These are phyloP conservation scores for Rhytidiadelphus loreus DNA, from an alignment of 225 moss, liverwort and hornwort species.

Conservation along the genomic window DNA sequence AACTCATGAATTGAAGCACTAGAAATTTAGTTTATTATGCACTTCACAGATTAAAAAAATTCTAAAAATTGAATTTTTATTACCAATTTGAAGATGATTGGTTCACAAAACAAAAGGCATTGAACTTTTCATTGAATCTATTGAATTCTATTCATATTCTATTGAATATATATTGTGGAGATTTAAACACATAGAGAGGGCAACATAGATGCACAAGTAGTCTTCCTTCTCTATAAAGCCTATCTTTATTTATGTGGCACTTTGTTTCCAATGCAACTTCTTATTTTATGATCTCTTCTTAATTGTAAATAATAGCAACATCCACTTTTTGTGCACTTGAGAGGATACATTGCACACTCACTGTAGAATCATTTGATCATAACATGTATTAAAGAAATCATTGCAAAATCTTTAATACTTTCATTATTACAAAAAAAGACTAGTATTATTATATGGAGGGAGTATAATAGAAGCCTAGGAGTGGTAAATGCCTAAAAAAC, in stretches of 20 bases:
- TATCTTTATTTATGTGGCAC: fast-evolving
- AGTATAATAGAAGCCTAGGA: fast-evolving
- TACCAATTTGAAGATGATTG: neutral
- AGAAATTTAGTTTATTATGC: neutral
- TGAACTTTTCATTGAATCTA: neutral
- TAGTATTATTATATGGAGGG: fast-evolving
- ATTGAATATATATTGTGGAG: no score
- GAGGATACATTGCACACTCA: neutral
- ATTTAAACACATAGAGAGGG: fast-evolving
- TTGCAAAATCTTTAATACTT: neutral
- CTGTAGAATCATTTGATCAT: neutral
- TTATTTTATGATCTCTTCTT: no score
- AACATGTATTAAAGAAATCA: fast-evolving
- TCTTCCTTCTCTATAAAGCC: neutral
- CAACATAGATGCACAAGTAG: neutral
- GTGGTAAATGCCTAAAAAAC: fast-evolving
- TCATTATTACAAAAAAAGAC: neutral
- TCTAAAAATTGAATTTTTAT: no score
- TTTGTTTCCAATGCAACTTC: neutral
- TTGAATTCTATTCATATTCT: neutral
- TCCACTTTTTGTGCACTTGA: neutral
- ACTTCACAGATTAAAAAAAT: fast-evolving
- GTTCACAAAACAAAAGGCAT: neutral
- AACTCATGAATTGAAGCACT: neutral
- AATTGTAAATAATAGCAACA: neutral